Evolutionary conservation across 2,329 filamentous ascomycete genomes (phyloP), one percentile per base, ranked within the genome.

Genomic region (Coniochaeta hoffmannii): DNA sequence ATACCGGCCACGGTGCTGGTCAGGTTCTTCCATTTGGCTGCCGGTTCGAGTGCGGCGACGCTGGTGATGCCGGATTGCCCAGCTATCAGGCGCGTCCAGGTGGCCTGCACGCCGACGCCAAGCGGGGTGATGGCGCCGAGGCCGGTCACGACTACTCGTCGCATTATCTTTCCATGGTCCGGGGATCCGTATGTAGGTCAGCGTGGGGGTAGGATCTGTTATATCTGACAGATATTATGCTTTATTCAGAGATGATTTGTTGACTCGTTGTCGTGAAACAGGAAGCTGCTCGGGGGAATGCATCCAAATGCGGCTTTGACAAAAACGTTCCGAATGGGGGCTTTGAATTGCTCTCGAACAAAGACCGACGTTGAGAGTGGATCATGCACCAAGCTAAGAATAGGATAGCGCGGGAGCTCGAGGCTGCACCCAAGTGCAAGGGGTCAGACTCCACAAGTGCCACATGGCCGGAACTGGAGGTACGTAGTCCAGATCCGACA

Each of bases 1-100:
- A 94, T 68, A 1, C 88, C 94, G 44, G 92, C 93, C 53, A 97
- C 85, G 54, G 86, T 90, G 69, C 90, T 94, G 12, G 93, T 90
- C 41, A 97, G 76, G 44, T 85, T 81, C 9, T 76, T 77, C 79
- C 92, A 96, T 61, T 69, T 69, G 28, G 65, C 75, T 69, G 59
- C 76, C 59, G 72, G 85, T 58, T 77, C 81, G 53, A 82, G 77
- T 56, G 81, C 69, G 56, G 79, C 80, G 53, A 94, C 80, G 63
- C 88, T 93, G 56, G 85, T 79, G 63, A 99, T 84, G 60, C 92
- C 94, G 59, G 87, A 91, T 36, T 92, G 79, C 46, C 90, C 85
- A 41, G 88, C 84, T 30, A 97, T 70, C 41, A 99, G 82, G 54
- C 89, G 86, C 58, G 75, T 79, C 94, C 94, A 99, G 58, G 89